phyloP scores from a whole-genome alignment of 441 rosid genomes.

The California macrophylla region DNA sequence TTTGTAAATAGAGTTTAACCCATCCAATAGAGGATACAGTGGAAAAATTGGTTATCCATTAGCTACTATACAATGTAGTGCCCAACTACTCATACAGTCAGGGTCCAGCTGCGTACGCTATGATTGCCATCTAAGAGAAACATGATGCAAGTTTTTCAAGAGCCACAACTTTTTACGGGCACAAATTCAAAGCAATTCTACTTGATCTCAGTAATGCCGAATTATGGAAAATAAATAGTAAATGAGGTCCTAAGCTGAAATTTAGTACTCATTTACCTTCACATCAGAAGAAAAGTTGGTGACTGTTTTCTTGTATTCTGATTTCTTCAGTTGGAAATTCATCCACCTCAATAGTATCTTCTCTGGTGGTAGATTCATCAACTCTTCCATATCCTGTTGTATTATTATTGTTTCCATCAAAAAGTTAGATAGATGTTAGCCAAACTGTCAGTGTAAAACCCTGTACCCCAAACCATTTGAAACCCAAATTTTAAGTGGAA shows the following conservation, averaged over 20 bases:
- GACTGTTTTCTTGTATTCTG: conserved; percentile 73
- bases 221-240: neutral
- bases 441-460: neutral
- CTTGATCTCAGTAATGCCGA: neutral
- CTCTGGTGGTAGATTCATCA: conserved; percentile 82
- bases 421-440: neutral
- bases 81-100: neutral
- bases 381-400: conserved; percentile 88
- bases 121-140: neutral
- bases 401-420: neutral
- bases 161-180: neutral
- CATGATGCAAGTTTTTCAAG: neutral
- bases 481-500: conserved; percentile 6
- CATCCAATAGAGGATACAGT: neutral
- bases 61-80: neutral
- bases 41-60: neutral
- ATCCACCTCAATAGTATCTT: conserved; percentile 94
- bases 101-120: neutral
- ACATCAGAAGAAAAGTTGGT: conserved; percentile 92
- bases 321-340: conserved; percentile 95
- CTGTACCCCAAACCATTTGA: neutral
- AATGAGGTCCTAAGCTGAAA: conserved; percentile 9
- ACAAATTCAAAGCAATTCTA: neutral
- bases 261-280: conserved; percentile 51
- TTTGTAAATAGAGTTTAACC: neutral